phyloP scores from a whole-genome alignment of 179 eudicot genomes.

The Beta corolliflora region DNA sequence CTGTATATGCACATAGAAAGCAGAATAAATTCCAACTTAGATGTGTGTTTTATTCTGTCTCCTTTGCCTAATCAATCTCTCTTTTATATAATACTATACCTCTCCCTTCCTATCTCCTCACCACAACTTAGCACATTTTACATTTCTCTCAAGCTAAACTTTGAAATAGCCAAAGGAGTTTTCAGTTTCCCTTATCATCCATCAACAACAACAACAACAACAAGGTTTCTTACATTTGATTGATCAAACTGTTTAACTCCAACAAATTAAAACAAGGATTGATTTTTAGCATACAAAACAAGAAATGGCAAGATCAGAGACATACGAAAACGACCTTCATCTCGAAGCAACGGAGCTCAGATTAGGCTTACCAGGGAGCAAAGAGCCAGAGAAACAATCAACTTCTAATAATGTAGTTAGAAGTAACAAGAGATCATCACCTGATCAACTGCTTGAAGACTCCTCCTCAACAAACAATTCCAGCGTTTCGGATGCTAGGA shows the following conservation, averaged over 20 bases:
- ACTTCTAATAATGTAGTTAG: constrained; percentile 17
- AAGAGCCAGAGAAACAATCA: constrained; percentile 32
- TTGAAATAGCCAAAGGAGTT: constrained; percentile 23
- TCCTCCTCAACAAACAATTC: constrained; percentile 38
- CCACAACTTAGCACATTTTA: constrained; percentile 22
- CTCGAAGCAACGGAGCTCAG: constrained; percentile 83
- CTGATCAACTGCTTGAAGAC: constrained; percentile 44
- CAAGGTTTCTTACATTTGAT: not conserved
- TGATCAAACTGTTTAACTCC: too few relatives aligned
- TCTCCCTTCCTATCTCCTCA: constrained; percentile 37
- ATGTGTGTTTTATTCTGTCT: constrained; percentile 50
- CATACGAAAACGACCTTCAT: constrained; percentile 45
- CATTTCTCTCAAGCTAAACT: constrained; percentile 10
- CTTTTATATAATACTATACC: constrained; percentile 34
- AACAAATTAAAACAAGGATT: constrained; percentile 17
- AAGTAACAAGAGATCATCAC: constrained; percentile 60
- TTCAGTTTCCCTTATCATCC: not conserved
- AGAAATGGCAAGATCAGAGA: constrained; percentile 44
- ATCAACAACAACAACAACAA: not conserved
- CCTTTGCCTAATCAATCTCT: constrained; percentile 30
- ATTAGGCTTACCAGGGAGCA: constrained; percentile 76
- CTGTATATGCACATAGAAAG: constrained; percentile 35
- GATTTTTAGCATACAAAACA: constrained; percentile 17
- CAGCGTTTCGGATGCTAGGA: constrained; percentile 42
- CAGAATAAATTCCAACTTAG: constrained; percentile 41